Base-by-base conservation (phyloP, 225 moss, liverwort and hornwort genomes). In the Takakia lepidozioides region DNA sequence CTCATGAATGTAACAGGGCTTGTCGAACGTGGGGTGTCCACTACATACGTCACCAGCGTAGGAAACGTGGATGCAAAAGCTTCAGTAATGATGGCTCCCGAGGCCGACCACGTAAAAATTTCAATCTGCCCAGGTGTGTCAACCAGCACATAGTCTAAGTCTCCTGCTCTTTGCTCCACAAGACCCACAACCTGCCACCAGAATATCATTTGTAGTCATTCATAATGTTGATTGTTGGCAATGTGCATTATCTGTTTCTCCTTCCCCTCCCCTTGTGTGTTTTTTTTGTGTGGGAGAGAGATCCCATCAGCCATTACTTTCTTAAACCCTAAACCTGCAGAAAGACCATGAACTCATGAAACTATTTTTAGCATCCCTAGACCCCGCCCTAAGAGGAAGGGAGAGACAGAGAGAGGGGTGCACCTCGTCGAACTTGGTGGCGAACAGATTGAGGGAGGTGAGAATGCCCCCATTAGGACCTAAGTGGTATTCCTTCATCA, bases 51-150 rank as follows among this genome's bases (percentile, higher is more conserved):
- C 8, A 95, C 82, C 44, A 95, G 82, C 1, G 90, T 90, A 1
- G 95, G 95, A 60, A 95, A 95, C 16, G 82, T 87, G 9, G 95
- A 95, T 26, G 95, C 90, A 46, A 95, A 90, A 11, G 90, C 76
- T 63, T 95, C 95, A 44, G 86, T 75, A 16, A 95, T 67, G 5
- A 95, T 90, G 27, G 87, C 71, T 51, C 95, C 89, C 10, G 95
- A 95, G 4, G 95, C 90, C 28, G 90, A 95, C 90, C 90, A 95
- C 3, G 95, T 95, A 54, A 95, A 95, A 26, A 95, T 95, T 45
- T 95, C 90, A 52, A 95, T 95, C 55, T 95, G 95, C 46, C 95
- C 95, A 5, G 95, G 95, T 21, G 90, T 95, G 57, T 95, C 95
- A 51, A 95, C 86, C 32, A 95, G 87, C 10, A 95, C 90, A 30